A percentile compares a stretch with the other conserved stretches of the same genome.
phyloP scores from a whole-genome alignment of 371 early-diverging fungal genomes.

The Apophysomyces variabilis region DNA sequence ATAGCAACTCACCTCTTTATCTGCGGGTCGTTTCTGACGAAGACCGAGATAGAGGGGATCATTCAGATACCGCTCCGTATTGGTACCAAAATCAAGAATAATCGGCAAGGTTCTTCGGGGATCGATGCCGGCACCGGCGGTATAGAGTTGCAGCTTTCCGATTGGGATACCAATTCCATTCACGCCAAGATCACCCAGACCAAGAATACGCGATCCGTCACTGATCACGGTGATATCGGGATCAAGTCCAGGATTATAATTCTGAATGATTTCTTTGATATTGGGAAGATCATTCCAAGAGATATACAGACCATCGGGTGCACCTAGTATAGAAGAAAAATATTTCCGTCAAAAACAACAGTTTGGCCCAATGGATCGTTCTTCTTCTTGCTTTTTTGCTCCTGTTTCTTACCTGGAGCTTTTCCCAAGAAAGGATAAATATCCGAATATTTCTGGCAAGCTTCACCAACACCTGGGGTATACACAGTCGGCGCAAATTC shows the following conservation, averaged over 20 bases:
- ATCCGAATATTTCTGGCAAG: conserved; percentile 87
- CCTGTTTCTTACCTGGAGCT: conserved; percentile 60
- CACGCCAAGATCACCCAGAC: conserved; percentile 90
- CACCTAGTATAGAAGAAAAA: conserved; percentile 18
- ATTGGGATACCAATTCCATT: conserved; percentile 93
- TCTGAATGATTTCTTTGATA: conserved; percentile 73
- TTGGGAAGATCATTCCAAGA: conserved; percentile 74
- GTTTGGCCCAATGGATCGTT: not conserved
- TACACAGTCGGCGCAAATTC: conserved; percentile 85
- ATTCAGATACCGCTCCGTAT: conserved; percentile 75
- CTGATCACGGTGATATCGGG: conserved; percentile 89
- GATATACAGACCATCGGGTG: conserved; percentile 85
- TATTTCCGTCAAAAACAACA: not conserved
- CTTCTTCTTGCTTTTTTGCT: not conserved
- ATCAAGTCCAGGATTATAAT: conserved; percentile 59
- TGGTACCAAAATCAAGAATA: conserved; percentile 88
- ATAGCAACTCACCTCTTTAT: conserved; percentile 44
- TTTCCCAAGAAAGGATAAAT: conserved; percentile 80
- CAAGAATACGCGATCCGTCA: conserved; percentile 92
- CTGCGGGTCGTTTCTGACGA: conserved; percentile 71
- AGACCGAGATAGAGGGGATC: conserved; percentile 90
- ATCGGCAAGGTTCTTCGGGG: conserved; percentile 88
- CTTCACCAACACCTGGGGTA: conserved; percentile 92
- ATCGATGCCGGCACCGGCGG: conserved; percentile 89
- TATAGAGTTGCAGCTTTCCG: conserved; percentile 90